Conservation (phyloP, 83 land plant species). For the Thuja plicata region DNA sequence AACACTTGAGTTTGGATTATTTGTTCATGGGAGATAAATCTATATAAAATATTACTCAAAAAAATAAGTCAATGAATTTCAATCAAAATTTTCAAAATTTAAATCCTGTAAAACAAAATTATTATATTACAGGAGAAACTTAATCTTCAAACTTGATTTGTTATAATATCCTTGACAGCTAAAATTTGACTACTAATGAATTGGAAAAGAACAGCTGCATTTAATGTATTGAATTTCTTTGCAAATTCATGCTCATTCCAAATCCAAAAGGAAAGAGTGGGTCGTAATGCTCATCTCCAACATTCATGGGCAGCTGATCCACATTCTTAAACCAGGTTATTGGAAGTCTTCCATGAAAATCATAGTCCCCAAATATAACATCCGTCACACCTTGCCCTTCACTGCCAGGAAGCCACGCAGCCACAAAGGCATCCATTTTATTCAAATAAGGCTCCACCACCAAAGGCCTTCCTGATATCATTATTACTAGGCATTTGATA, state of each 20-base stretch:
- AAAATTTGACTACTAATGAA: not conserved
- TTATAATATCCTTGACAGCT: too few relatives aligned
- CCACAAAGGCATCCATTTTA: slow-evolving; percentile 65
- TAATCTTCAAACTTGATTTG: too few relatives aligned
- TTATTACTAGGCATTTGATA: slow-evolving; percentile 50
- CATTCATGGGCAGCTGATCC: slow-evolving; percentile 79
- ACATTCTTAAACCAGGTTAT: slow-evolving; percentile 72
- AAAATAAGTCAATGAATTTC: too few relatives aligned
- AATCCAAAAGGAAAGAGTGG: slow-evolving; percentile 79
- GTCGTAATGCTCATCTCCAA: slow-evolving; percentile 63
- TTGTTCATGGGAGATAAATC: too few relatives aligned
- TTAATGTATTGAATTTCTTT: not conserved
- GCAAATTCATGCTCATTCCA: slow-evolving; percentile 27
- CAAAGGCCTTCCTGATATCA: slow-evolving; percentile 77
- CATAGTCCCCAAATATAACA: slow-evolving; percentile 73
- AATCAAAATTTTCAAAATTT: too few relatives aligned
- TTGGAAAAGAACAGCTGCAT: not conserved
- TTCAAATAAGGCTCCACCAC: slow-evolving; percentile 63
- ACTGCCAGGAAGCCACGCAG: slow-evolving; percentile 83
- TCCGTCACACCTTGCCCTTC: slow-evolving; percentile 79
- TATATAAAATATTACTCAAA: too few relatives aligned
- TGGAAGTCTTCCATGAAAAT: slow-evolving; percentile 63
- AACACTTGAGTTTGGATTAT: slow-evolving; percentile 20
- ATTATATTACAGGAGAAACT: not conserved
- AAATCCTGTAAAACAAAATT: too few relatives aligned